phyloP scores from a whole-genome alignment of 176 grass and related monocot genomes.

The Rhipidocladum racemiflorum region DNA sequence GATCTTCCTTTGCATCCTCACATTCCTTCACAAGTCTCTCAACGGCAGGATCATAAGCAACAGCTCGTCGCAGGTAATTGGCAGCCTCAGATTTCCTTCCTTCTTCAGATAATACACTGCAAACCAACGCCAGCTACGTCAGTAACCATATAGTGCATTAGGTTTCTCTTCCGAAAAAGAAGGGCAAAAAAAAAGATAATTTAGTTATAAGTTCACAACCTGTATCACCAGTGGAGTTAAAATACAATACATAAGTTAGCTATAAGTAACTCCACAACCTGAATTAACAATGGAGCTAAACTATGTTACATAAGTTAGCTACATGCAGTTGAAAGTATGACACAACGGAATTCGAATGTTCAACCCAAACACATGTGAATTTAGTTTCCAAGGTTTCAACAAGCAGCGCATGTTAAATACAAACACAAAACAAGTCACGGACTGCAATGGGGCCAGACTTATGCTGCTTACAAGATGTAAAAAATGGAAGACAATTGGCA shows the following conservation, averaged over 20 bases:
- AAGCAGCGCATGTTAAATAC: neutral
- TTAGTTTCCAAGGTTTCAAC: neutral
- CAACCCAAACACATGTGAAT: neutral
- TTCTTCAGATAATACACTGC: slow-evolving; percentile 63
- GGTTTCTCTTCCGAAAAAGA: neutral
- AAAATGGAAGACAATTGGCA: slow-evolving; percentile 1
- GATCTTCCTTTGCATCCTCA: slow-evolving; percentile 47
- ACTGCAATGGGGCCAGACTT: neutral
- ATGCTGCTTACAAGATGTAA: neutral
- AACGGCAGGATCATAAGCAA: slow-evolving; percentile 62
- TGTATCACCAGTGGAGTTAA: neutral
- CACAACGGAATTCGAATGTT: neutral
- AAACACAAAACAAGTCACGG: neutral
- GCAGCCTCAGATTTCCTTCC: slow-evolving; percentile 73
- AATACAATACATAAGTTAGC: neutral
- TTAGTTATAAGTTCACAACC: neutral
- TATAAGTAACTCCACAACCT: neutral
- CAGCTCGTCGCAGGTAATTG: slow-evolving; percentile 53
- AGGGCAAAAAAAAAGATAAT: neutral
- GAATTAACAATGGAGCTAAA: slow-evolving; percentile 10
- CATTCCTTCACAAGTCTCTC: slow-evolving; percentile 62
- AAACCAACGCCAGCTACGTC: neutral
- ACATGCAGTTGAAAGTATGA: neutral
- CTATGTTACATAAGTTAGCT: neutral
- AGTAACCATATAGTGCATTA: neutral